Evolutionary conservation across 352 stramenopile species (phyloP).

Genomic region (Globisporangium viniferum): DNA sequence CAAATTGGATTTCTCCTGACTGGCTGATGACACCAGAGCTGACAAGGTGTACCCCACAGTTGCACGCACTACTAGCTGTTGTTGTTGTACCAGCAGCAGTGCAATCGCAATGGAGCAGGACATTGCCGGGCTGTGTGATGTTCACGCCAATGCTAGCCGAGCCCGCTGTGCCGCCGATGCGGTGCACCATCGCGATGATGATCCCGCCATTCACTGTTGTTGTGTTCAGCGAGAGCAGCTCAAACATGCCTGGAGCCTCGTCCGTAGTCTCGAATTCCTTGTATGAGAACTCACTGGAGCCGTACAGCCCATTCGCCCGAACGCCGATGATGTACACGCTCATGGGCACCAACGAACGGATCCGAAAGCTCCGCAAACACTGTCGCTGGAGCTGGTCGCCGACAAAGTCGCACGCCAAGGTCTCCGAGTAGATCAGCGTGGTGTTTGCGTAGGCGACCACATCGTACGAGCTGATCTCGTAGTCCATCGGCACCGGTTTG

Average conservation of each 20-base stretch:
- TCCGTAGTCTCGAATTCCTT: neutral
- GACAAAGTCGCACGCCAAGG: neutral
- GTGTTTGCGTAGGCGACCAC: constrained; percentile 15
- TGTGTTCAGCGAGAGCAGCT: constrained; percentile 21
- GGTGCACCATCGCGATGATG: constrained; percentile 26
- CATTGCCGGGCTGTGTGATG: constrained; percentile 26
- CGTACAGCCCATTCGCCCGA: constrained; percentile 3
- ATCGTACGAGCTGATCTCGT: constrained; percentile 37
- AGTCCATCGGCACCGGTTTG: constrained; percentile 14
- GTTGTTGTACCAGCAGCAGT: neutral
- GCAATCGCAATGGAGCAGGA: constrained; percentile 34
- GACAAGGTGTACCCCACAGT: constrained; percentile 31
- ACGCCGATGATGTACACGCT: constrained; percentile 9
- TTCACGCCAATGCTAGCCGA: constrained; percentile 25
- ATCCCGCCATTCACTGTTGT: constrained; percentile 16
- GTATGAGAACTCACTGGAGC: neutral
- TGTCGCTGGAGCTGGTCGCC: neutral
- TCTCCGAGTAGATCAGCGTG: constrained; percentile 6
- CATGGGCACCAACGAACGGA: neutral
- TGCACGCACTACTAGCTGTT: constrained; percentile 19
- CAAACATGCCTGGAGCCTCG: constrained; percentile 16
- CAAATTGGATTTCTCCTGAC: constrained; percentile 29
- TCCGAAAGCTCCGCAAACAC: neutral
- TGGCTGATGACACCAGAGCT: constrained; percentile 14
- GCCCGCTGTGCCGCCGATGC: constrained; percentile 34